These are phyloP conservation scores for Talaromyces sp. DNA, from an alignment of 2,329 filamentous ascomycete genomes.

Conservation along the genomic window DNA sequence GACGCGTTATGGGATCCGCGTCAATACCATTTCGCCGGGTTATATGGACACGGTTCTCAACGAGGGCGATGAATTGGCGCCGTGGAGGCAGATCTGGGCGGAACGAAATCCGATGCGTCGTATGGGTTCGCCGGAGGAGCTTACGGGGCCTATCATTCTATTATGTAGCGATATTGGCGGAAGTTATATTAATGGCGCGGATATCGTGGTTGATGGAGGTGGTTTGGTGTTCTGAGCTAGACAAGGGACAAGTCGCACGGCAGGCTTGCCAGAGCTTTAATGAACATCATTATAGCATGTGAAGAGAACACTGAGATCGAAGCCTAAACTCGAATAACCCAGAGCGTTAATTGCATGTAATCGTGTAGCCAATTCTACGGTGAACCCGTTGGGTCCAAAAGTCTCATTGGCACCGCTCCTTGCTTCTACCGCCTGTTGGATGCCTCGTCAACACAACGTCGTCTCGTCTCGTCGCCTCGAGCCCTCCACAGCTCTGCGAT, in stretches of 20 bases:
- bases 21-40: conserved; percentile 68
- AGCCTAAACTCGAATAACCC: not conserved
- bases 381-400: not conserved
- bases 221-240: conserved; percentile 17
- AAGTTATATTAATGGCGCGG: conserved; percentile 66
- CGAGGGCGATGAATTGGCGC: conserved; percentile 58
- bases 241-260: not conserved
- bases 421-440: not conserved
- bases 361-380: not conserved
- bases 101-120: conserved; percentile 60
- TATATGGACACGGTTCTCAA: conserved; percentile 78
- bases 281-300: not conserved
- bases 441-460: not conserved
- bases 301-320: not conserved
- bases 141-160: conserved; percentile 61
- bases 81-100: conserved; percentile 56
- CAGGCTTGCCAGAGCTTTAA: not conserved
- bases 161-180: conserved; percentile 58
- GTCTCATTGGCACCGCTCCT: not conserved
- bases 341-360: not conserved
- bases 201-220: conserved; percentile 61
- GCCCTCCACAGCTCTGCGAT: not conserved
- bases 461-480: no score
- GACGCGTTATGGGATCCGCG: conserved; percentile 66
- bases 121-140: conserved; percentile 62